These are phyloP conservation scores for Jamesozyma piceae DNA, from an alignment of 805 yeast genomes.

Conservation along the genomic window DNA sequence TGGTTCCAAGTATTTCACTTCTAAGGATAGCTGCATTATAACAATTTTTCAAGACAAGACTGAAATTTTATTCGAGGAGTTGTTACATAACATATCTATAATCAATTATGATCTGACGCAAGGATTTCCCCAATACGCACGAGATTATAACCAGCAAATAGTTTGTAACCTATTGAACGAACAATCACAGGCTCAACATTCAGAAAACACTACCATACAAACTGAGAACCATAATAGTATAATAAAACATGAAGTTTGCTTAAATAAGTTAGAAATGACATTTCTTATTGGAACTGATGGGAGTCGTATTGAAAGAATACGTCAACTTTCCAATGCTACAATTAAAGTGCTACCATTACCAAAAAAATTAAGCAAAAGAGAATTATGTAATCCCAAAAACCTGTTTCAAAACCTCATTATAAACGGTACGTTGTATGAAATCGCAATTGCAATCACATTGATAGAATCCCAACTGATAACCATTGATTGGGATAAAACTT, in stretches of 20 bases:
- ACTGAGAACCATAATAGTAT: no score
- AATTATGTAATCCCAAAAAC: conserved; percentile 9
- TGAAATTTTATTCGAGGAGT: no score
- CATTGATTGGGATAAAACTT: background rate
- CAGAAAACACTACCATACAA: background rate
- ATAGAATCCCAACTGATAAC: conserved; percentile 17
- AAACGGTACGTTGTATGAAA: conserved; percentile 23
- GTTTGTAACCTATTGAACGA: background rate
- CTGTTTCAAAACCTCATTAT: conserved; percentile 25
- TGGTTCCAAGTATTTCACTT: no score
- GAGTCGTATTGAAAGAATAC: conserved; percentile 28
- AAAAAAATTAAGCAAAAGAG: conserved; percentile 6
- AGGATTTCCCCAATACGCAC: no score
- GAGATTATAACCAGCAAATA: no score
- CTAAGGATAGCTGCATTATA: no score
- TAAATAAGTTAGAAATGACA: conserved; percentile 5
- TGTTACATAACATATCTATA: no score
- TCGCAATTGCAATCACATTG: conserved; percentile 20
- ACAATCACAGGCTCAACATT: background rate
- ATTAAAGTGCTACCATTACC: conserved; percentile 34
- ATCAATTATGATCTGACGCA: no score
- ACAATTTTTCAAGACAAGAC: no score
- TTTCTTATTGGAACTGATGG: conserved; percentile 37
- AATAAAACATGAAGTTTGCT: conserved; percentile 8
- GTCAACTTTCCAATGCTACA: conserved; percentile 31